phyloP scores from a whole-genome alignment of 495 filamentous ascomycete species.

The Neurospora sp. region DNA sequence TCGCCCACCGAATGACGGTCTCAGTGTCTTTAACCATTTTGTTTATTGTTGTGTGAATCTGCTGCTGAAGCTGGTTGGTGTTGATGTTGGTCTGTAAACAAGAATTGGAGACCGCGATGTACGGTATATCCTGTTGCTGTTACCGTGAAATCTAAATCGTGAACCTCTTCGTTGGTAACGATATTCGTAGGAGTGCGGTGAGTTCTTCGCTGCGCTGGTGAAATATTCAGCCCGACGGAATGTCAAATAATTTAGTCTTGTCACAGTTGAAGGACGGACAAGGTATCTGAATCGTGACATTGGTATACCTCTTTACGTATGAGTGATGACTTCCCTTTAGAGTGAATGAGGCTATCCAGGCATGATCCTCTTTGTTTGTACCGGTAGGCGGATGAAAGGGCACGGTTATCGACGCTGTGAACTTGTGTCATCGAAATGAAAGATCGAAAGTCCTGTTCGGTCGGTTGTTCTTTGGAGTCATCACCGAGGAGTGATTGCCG shows the following conservation, averaged over 20 bases:
- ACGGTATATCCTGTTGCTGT: not conserved
- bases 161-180: not conserved
- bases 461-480: not conserved
- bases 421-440: not conserved
- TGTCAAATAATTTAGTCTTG: no score
- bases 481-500: not conserved
- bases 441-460: not conserved
- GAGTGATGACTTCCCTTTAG: not conserved
- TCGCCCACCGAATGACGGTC: slow-evolving; percentile 6
- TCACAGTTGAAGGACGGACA: not conserved
- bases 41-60: not conserved
- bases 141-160: not conserved
- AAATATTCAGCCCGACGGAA: not conserved
- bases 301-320: no score
- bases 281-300: not conserved
- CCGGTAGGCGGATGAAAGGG: no score
- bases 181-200: no score
- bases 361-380: not conserved
- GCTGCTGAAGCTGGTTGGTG: not conserved
- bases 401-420: not conserved
- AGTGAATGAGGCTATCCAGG: not conserved
- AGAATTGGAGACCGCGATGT: not conserved
- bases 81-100: not conserved
- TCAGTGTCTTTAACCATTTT: slow-evolving; percentile 7
- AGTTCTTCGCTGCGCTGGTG: not conserved